These are phyloP conservation scores for Tetrahymena thermophila DNA, from an alignment of 73 alveolate species.

Conservation along the genomic window DNA sequence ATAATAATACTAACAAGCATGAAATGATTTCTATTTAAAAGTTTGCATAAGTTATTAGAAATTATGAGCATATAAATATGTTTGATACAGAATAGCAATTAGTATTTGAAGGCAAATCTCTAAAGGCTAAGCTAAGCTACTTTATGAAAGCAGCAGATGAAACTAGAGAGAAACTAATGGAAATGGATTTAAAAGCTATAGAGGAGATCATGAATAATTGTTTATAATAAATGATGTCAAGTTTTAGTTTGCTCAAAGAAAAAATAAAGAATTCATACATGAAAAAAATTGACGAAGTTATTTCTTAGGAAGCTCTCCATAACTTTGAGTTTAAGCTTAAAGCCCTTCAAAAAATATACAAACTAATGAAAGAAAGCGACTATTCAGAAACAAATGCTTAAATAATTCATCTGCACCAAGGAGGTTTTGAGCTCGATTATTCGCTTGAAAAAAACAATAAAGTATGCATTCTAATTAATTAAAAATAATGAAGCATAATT, in stretches of 20 bases:
- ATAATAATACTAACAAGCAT: background rate
- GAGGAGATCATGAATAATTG: background rate
- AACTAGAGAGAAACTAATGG: background rate
- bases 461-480: background rate
- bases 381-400: background rate
- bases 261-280: background rate
- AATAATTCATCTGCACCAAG: background rate
- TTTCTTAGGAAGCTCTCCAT: background rate
- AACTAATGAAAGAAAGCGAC: background rate
- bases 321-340: background rate
- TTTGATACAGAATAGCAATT: background rate
- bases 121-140: background rate
- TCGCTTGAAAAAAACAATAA: background rate
- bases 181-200: background rate
- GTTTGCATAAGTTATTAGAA: background rate
- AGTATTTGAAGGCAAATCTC: background rate
- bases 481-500: background rate
- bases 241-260: background rate
- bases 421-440: background rate
- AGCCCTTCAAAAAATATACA: background rate
- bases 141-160: background rate
- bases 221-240: background rate
- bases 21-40: background rate
- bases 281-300: background rate
- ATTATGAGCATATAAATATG: background rate